Evolutionary conservation across 2,329 filamentous ascomycete genomes (phyloP), one percentile per base, ranked within the genome.

Genomic region (Fusarium buharicum): DNA sequence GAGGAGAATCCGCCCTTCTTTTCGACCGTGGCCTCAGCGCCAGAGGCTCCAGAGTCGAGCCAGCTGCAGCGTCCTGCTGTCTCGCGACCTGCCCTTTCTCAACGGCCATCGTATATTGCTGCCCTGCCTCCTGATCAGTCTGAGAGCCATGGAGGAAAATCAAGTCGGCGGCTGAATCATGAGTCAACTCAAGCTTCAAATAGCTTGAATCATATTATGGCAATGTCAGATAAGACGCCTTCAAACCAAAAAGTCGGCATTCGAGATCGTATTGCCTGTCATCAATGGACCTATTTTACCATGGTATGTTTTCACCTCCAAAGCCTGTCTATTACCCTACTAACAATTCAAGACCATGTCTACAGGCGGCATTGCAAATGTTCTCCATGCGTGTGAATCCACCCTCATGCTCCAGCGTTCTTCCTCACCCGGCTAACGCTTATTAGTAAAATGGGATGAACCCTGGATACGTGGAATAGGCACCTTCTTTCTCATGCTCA

Each of bases 241-340:
- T 46, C 62, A 10, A 46, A 31, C 1, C 70, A 58, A n/a, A 78
- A 74, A 40, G 74, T 83, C 40, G 74, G 81, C 14, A 67, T 85
- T 43, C 76, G 78, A 33, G 83, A 84, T 59, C 75, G 83, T 31
- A 81, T 85, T 55, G 78, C 77, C 36, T 85, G 81, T 57, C 80
- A 81, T 60, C 79, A 79, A 66, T 94, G 91, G 91, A 92, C 90
- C 0, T 94, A 88, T 82, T 94, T 93, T 69, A 91, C 90, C 18
- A 83, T 83, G 68, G 68, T 70, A 37, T 13, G 51, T 51, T 28
- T 22, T 34, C 12, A 10, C 5, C 14, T 9, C 17, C 16, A n/a
- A 47, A 16, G 36, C 18, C 17, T 18, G 16, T 18, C 11, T 3
- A 11, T 4, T 37, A 7, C 11, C 14, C 33, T 1, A 7, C 56